A percentile compares a stretch with the other conserved stretches of the same genome.
Conservation (phyloP, 2,329 filamentous ascomycete species). For the Fusarium heterosporum region DNA sequence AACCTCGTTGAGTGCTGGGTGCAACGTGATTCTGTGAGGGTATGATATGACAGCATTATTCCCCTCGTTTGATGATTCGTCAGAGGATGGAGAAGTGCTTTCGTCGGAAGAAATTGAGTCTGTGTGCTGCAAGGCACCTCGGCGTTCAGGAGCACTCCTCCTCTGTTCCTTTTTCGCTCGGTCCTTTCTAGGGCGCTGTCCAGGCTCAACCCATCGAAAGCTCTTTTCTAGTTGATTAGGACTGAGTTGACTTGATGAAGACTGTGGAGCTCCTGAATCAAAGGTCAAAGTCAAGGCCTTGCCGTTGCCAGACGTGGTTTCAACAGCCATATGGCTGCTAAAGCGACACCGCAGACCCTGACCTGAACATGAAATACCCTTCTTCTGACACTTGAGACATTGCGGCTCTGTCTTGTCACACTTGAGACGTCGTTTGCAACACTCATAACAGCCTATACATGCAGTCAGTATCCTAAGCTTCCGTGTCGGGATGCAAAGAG, state of each 20-base stretch:
- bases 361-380: conserved; percentile 55
- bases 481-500: background rate
- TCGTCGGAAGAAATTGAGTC: conserved; percentile 27
- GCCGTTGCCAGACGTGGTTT: background rate
- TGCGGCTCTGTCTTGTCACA: conserved; percentile 55
- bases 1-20: conserved; percentile 43
- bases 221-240: conserved; percentile 7
- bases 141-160: background rate
- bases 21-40: conserved; percentile 16
- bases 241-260: background rate
- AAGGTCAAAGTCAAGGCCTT: conserved; percentile 11
- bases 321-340: conserved; percentile 47
- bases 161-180: conserved; percentile 2
- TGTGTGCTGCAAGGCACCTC: background rate
- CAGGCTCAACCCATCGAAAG: conserved; percentile 36
- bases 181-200: conserved; percentile 16
- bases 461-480: background rate
- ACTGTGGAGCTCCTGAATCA: background rate
- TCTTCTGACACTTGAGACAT: conserved; percentile 55
- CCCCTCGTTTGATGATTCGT: conserved; percentile 7
- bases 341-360: conserved; percentile 53
- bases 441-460: conserved; percentile 53
- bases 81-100: conserved; percentile 5
- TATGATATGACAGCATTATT: conserved; percentile 6
- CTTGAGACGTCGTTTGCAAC: conserved; percentile 53